Conservation (phyloP, 2,329 filamentous ascomycete genomes). For the Fusarium praegraminearum region DNA sequence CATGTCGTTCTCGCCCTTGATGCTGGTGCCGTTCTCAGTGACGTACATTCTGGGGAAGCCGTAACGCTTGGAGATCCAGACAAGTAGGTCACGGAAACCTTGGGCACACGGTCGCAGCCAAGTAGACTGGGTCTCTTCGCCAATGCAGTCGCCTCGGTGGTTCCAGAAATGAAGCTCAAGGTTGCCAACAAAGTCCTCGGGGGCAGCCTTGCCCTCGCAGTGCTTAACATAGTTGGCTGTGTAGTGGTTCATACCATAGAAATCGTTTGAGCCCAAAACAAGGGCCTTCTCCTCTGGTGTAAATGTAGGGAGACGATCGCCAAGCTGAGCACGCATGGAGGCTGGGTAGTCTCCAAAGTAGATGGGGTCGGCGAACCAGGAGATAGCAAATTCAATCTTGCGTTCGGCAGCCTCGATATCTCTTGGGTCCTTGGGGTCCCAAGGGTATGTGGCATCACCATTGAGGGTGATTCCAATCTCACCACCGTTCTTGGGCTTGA, state of each 20-base stretch:
- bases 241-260: constrained; percentile 96
- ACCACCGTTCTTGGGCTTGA: constrained; percentile 77
- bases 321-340: constrained; percentile 85
- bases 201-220: constrained; percentile 68
- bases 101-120: constrained; percentile 83
- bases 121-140: constrained; percentile 82
- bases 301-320: constrained; percentile 79
- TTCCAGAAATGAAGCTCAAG: constrained; percentile 78
- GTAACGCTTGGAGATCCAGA: constrained; percentile 83
- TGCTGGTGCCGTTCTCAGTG: constrained; percentile 87
- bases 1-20: constrained; percentile 86
- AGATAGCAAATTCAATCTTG: constrained; percentile 88
- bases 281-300: constrained; percentile 77
- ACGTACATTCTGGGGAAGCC: constrained; percentile 82
- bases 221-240: constrained; percentile 88
- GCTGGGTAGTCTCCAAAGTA: constrained; percentile 87
- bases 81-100: constrained; percentile 81
- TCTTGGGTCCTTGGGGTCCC: constrained; percentile 79
- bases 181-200: constrained; percentile 79
- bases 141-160: constrained; percentile 79
- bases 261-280: constrained; percentile 90
- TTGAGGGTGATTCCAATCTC: constrained; percentile 91
- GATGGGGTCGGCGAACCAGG: constrained; percentile 89
- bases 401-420: constrained; percentile 82
- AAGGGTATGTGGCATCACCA: constrained; percentile 85